Evolutionary conservation across 2,329 filamentous ascomycete species (phyloP), one percentile per base, ranked within the genome.

Genomic region (Cladophialophora immunda): DNA sequence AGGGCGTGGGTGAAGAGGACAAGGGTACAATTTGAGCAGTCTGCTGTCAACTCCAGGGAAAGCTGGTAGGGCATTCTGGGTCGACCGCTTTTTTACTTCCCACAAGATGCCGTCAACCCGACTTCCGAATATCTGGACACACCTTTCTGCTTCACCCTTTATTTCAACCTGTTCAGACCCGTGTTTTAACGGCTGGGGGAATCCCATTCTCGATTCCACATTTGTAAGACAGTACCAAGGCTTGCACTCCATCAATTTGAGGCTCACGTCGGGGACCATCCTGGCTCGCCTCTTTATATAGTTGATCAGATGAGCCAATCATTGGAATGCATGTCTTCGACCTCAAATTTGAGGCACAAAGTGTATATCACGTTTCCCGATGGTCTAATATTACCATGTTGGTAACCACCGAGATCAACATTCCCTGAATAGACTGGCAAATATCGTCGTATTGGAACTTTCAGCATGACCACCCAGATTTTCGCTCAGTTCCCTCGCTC

Each of bases 371-470:
- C 15, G 9, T 1, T 9, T 36, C 8, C 32, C 8, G 7, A 8
- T 41, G 3, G 2, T 5, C 17, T n/a, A 41, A 41, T n/a, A 41
- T 41, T n/a, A 7, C 17, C 38, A 6, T n/a, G 17, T 17, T n/a
- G 15, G 5, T 19, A n/a, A n/a, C 38, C 17, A 41, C 38, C 38
- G n/a, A 41, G 30, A 97, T 84, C 60, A 97, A 82, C 1, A 97
- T 93, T 4, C 97, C 86, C 70, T 50, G n/a, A n/a, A n/a, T n/a
- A n/a, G n/a, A n/a, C n/a, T n/a, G n/a, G n/a, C n/a, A n/a, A n/a
- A n/a, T n/a, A n/a, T n/a, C n/a, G n/a, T n/a, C n/a, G n/a, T n/a
- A n/a, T n/a, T n/a, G n/a, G n/a, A n/a, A n/a, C n/a, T n/a, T n/a
- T n/a, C n/a, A n/a, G n/a, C n/a, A n/a, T n/a, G n/a, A n/a, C n/a